phyloP scores from a whole-genome alignment of 129 eudicot species.

The Tagetes patula region DNA sequence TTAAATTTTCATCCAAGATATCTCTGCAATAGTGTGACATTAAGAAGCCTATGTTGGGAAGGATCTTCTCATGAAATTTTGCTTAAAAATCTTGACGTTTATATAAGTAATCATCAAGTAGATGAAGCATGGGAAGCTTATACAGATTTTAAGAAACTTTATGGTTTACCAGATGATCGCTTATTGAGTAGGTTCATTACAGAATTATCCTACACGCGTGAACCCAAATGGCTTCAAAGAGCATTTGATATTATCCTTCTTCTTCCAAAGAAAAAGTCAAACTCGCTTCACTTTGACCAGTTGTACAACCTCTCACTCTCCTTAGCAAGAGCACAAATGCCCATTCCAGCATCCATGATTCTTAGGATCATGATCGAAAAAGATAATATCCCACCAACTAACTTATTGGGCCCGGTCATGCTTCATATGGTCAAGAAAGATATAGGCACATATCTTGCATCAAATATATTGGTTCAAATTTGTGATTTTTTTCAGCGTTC shows the following conservation, averaged over 20 bases:
- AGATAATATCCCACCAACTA: slow-evolving; percentile 43
- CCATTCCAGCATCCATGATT: slow-evolving; percentile 49
- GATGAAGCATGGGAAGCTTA: slow-evolving; percentile 71
- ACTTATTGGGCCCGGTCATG: slow-evolving; percentile 44
- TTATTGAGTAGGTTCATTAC: slow-evolving; percentile 45
- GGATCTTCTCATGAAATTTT: slow-evolving; percentile 41
- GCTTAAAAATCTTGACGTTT: slow-evolving; percentile 53
- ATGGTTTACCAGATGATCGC: slow-evolving; percentile 56
- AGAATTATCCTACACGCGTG: slow-evolving; percentile 60
- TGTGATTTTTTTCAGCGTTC: slow-evolving; percentile 43
- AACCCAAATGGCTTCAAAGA: slow-evolving; percentile 56
- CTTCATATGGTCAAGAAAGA: slow-evolving; percentile 88
- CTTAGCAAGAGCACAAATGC: slow-evolving; percentile 78
- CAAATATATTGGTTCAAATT: slow-evolving; percentile 75
- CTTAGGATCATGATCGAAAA: slow-evolving; percentile 66
- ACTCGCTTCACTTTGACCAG: slow-evolving; percentile 40
- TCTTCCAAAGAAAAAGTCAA: slow-evolving; percentile 48
- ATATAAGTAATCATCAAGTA: slow-evolving; percentile 47
- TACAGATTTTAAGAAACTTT: slow-evolving; percentile 46
- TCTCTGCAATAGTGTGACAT: slow-evolving; percentile 23
- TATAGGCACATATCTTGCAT: slow-evolving; percentile 60
- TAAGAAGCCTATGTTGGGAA: slow-evolving; percentile 35
- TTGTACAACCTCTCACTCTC: slow-evolving; percentile 58
- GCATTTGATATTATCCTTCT: slow-evolving; percentile 48
- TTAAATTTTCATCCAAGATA: slow-evolving; percentile 12